Evolutionary conservation across 441 rosid species (phyloP), one percentile per base, ranked within the genome.

Genomic region (Populus tomentosa): DNA sequence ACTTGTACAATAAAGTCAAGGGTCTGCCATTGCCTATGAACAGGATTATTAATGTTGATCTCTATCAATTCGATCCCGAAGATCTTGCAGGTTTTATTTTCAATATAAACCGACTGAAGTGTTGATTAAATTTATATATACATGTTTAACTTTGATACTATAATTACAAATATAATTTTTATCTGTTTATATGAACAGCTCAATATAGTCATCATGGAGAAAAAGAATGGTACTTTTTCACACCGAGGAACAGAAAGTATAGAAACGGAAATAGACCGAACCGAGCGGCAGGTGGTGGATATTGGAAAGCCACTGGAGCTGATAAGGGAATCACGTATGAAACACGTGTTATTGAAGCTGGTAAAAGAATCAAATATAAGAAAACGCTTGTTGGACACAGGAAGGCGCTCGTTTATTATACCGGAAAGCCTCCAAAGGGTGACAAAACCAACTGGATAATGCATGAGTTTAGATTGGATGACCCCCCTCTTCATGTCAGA

Each of bases 221-320:
- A 35, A 80, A 80, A 0, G 85, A 72, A 21, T 85, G 86, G 85
- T 87, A 82, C 30, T 85, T 87, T 20, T 87, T 85, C 72, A 83
- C 88, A 0, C 81, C 87, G 4, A 82, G 88, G 21, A 75, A 77
- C 6, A 78, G 80, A 74, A 87, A 87, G 69, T 85, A 85, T 36
- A 35, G 4, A 18, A 85, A 85, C 10, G 88, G 88, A 10, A 35
- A 0, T 2, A 69, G 88, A 30, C 90, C 89, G 0, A 82, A 78
- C 9, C 70, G 90, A 6, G 74, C 81, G 0, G 79, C 85, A 0
- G 81, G 67, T 5, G 72, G 38, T 23, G 87, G 89, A 9, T 85
- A 66, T 33, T 84, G 88, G 88, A 86, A 86, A 68, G 88, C 87
- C 5, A 81, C 85, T 0, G 85, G 88, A 21, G 80, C 81, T 0